Percentiles rank a stretch among this genome's conserved stretches.
phyloP scores from a whole-genome alignment of 1,284 basidiomycete species.

The Ustilago xerochloae region DNA sequence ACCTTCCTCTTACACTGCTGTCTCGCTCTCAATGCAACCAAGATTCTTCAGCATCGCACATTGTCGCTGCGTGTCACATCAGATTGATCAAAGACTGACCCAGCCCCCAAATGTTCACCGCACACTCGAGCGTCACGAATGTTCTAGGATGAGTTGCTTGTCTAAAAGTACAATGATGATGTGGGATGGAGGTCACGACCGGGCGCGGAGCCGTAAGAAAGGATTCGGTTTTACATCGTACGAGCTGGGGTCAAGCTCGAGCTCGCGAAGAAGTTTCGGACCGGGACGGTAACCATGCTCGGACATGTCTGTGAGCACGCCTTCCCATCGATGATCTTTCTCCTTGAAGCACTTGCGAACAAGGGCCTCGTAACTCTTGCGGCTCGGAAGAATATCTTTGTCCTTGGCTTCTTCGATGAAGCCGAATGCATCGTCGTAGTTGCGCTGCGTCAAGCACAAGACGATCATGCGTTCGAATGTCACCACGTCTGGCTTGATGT shows the following conservation, averaged over 20 bases:
- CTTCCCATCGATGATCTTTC: slow-evolving; percentile 48
- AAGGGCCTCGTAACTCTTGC: slow-evolving; percentile 53
- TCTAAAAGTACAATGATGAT: background rate
- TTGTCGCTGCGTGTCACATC: too few relatives aligned
- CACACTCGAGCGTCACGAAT: too few relatives aligned
- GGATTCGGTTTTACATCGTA: background rate
- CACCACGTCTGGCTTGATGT: slow-evolving; percentile 22
- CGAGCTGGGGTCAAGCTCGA: slow-evolving; percentile 8
- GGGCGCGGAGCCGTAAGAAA: background rate
- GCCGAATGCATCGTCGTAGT: slow-evolving; percentile 55
- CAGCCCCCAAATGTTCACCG: too few relatives aligned
- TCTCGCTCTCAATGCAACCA: background rate
- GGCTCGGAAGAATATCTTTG: slow-evolving; percentile 33
- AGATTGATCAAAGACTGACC: too few relatives aligned
- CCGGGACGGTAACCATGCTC: slow-evolving; percentile 37
- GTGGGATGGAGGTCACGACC: background rate
- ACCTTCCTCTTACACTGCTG: slow-evolving; percentile 7
- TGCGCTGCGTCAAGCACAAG: slow-evolving; percentile 40
- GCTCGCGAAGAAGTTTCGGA: slow-evolving; percentile 3
- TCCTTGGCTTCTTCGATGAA: slow-evolving; percentile 56
- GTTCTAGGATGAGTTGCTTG: background rate
- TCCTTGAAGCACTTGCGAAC: slow-evolving; percentile 47
- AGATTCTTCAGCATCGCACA: background rate
- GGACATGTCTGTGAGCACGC: slow-evolving; percentile 49
- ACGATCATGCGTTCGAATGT: slow-evolving; percentile 57